Percentiles rank a stretch among this genome's conserved stretches.
Evolutionary conservation across 1,139 yeast species (phyloP).

Genomic region (Eremothecium coryli): DNA sequence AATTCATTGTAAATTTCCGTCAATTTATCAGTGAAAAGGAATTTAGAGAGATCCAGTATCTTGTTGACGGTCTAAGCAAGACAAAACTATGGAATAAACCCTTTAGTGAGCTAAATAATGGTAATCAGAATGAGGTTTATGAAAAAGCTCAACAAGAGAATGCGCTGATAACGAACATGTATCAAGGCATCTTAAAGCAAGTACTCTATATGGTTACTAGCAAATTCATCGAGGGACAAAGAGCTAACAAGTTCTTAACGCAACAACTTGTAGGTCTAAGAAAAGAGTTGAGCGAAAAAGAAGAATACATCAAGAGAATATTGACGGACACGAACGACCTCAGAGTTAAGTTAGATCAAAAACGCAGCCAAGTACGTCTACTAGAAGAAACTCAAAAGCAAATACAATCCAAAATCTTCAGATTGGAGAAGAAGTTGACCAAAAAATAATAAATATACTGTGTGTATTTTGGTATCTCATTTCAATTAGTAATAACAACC

Average conservation of each 20-base stretch:
- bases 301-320: conserved; percentile 10
- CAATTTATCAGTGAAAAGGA: conserved; percentile 15
- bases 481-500: too few species aligned
- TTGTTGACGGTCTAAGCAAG: conserved; percentile 12
- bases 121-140: conserved; percentile 2
- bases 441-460: neutral
- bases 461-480: neutral
- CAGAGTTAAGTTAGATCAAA: conserved; percentile 7
- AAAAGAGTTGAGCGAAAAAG: conserved; percentile 12
- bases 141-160: conserved; percentile 6
- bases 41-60: conserved; percentile 13
- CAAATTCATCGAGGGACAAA: conserved; percentile 8
- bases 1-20: conserved; percentile 19
- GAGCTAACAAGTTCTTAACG: conserved; percentile 19
- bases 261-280: conserved; percentile 17
- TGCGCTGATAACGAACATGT: conserved; percentile 11
- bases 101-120: conserved; percentile 1
- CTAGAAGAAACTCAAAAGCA: conserved; percentile 3
- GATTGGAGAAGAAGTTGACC: conserved; percentile 2
- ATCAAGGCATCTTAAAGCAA: conserved; percentile 18
- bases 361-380: conserved; percentile 1
- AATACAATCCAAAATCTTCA: conserved; percentile 1
- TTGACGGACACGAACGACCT: conserved; percentile 9
- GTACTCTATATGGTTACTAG: conserved; percentile 13
- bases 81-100: conserved; percentile 9